Evolutionary conservation across 352 stramenopile species (phyloP).

Genomic region (Blastocystis sp.): DNA sequence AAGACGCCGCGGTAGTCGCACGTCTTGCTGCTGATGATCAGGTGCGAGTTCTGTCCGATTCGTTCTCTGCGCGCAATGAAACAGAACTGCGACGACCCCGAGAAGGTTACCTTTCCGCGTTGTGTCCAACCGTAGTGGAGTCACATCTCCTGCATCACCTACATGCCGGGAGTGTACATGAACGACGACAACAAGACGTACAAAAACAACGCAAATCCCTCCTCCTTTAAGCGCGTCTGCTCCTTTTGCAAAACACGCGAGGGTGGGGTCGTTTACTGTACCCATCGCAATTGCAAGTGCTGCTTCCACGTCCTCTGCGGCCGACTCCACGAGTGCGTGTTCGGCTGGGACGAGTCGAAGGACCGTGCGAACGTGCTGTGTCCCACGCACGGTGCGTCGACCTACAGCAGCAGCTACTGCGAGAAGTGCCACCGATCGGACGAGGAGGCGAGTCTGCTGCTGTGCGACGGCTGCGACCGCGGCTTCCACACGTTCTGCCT

Average conservation of each 20-base stretch:
- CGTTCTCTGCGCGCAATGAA: conserved; percentile 44
- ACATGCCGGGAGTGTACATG: conserved; percentile 49
- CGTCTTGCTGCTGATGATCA: not conserved
- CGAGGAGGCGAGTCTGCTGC: conserved; percentile 52
- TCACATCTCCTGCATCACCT: conserved; percentile 42
- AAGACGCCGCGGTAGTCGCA: conserved; percentile 3
- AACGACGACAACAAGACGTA: conserved; percentile 16
- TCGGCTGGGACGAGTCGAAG: conserved; percentile 51
- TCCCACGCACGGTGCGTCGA: not conserved
- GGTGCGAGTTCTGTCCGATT: conserved; percentile 49
- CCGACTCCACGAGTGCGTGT: conserved; percentile 12
- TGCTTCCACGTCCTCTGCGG: conserved; percentile 50
- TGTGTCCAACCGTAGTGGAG: not conserved
- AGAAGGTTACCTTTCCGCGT: conserved; percentile 4
- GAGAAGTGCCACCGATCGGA: conserved; percentile 38
- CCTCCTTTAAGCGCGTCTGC: not conserved
- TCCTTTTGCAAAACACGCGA: conserved; percentile 35
- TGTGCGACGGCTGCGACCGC: conserved; percentile 58
- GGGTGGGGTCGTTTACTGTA: conserved; percentile 42
- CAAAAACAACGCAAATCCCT: conserved; percentile 28
- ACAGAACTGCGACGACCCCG: not conserved
- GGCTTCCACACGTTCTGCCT: conserved; percentile 58
- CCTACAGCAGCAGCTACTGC: not conserved
- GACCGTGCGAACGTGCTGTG: not conserved
- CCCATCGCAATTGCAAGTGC: not conserved